These are phyloP conservation scores for Ilex aquifolium DNA, from an alignment of 257 asterid species.

Conservation along the genomic window DNA sequence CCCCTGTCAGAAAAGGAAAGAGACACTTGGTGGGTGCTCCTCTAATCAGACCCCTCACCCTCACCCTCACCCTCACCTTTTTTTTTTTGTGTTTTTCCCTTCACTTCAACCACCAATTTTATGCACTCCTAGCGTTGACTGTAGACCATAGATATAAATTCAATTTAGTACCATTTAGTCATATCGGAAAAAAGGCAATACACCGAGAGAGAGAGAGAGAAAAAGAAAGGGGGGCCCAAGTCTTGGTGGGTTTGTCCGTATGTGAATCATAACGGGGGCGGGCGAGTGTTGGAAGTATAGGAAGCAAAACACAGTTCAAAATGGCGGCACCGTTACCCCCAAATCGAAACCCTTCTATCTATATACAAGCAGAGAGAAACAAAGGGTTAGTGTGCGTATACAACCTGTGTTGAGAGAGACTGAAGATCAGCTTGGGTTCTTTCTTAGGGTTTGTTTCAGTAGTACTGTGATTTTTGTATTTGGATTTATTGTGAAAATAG, in stretches of 20 bases:
- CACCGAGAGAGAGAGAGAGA: neutral
- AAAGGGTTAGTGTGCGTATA: too few species aligned
- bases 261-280: conserved; percentile 11
- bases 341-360: conserved; percentile 2
- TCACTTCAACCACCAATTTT: too few species aligned
- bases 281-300: conserved; percentile 43
- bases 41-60: too few species aligned
- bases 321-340: conserved; percentile 38
- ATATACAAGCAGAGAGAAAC: neutral
- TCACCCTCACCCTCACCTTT: too few species aligned
- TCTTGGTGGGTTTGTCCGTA: neutral
- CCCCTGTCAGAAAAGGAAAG: too few species aligned
- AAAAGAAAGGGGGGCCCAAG: neutral
- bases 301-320: conserved; percentile 25
- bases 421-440: neutral
- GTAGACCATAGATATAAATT: too few species aligned
- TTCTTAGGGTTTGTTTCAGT: neutral
- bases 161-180: too few species aligned
- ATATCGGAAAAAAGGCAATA: too few species aligned
- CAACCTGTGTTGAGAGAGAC: neutral
- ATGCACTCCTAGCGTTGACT: too few species aligned
- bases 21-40: too few species aligned
- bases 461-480: conserved; percentile 3
- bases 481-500: neutral
- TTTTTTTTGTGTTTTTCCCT: too few species aligned